Evolutionary conservation across 352 stramenopile genomes (phyloP), one percentile per base, ranked within the genome.

Genomic region (Phytophthora capsici): DNA sequence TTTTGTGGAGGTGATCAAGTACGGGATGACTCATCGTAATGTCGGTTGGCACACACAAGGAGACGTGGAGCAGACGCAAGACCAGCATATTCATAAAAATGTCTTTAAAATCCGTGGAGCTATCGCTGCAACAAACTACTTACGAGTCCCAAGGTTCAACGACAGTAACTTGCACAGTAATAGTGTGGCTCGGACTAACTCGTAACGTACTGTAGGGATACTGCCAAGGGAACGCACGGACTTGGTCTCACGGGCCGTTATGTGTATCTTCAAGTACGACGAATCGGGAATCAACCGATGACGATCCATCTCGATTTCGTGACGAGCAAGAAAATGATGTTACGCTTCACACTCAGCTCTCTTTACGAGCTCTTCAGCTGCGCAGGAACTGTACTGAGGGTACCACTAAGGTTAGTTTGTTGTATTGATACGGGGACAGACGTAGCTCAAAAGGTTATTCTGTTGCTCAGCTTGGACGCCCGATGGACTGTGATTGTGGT

Each of bases 1-100:
- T 43, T 94, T 86, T 40, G 87, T 95, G n/a, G 86, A 96, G 55
- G 85, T 95, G 28, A 80, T 96, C 68, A 90, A 89, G 50, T 84
- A 86, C 45, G 84, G 79, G 1, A 78, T 92, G 61, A 84, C 82
- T 8, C 79, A 90, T 49, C 68, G 64, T 26, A 79, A 60, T 8
- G 67, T 92, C 36, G 84, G 84, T 4, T 90, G 68, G 61, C 65
- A 77, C 37, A 63, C 66, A 1, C 83, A 89, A 19, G 85, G 85
- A 6, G 84, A 94, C 40, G 84, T 93, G 5, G 82, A 90, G 51
- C 79, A 93, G 59, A 59, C 62, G 7, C 76, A 88, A 17, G 88
- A 95, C 48, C 63, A 63, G 19, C 53, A 74, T 38, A 85, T 96
- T 40, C 78, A 86, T 47, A 93, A 95, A 60, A 93, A 83, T 37